Evolutionary conservation across 805 yeast genomes (phyloP).

Genomic region (Teunomyces lycoperdinae): DNA sequence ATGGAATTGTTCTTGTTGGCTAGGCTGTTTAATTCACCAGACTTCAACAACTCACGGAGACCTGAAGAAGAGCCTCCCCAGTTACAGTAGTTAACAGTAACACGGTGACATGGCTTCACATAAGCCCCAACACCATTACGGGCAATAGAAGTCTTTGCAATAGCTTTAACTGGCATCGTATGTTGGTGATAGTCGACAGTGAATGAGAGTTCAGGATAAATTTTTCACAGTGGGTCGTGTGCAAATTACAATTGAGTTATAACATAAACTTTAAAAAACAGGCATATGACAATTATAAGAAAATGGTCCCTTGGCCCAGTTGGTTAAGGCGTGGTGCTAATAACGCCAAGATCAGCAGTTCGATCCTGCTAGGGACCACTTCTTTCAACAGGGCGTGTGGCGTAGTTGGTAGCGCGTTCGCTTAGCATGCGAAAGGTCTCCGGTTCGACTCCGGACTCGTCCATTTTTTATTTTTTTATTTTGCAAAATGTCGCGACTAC

Average conservation of each 20-base stretch:
- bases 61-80: constrained; percentile 96
- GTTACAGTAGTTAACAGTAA: constrained; percentile 82
- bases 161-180: constrained; percentile 58
- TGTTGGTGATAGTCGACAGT: constrained; percentile 1
- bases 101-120: constrained; percentile 69
- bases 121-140: constrained; percentile 78
- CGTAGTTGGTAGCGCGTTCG: constrained; percentile 82
- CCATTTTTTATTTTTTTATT: constrained; percentile 35
- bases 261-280: neutral
- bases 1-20: constrained; percentile 64
- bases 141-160: constrained; percentile 56
- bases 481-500: neutral
- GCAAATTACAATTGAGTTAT: neutral
- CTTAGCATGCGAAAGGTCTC: constrained; percentile 79
- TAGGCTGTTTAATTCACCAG: constrained; percentile 49
- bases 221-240: constrained; percentile 7
- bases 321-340: constrained; percentile 55
- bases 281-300: neutral
- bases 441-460: constrained; percentile 78
- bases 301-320: constrained; percentile 51
- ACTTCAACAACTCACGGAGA: constrained; percentile 61
- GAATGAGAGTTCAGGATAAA: constrained; percentile 2
- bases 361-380: constrained; percentile 85
- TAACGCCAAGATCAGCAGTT: constrained; percentile 74
- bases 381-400: constrained; percentile 58